Conservation (phyloP, 495 filamentous ascomycete genomes). For the Cercophora sp. region DNA sequence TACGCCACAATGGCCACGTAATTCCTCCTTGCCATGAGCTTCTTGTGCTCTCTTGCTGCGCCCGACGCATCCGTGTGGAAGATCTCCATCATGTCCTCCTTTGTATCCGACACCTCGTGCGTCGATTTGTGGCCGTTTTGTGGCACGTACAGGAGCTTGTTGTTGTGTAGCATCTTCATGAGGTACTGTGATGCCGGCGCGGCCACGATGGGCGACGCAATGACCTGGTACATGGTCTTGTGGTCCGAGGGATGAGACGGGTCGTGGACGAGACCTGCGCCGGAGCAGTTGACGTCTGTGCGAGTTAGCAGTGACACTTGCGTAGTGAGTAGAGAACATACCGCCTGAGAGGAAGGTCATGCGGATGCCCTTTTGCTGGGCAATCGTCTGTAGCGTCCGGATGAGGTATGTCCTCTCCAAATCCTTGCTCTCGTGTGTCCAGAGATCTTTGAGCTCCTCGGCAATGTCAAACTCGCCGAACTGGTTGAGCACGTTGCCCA, state of each 20-base stretch:
- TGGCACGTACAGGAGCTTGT: conserved; percentile 85
- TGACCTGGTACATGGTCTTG: conserved; percentile 99
- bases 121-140: conserved; percentile 81
- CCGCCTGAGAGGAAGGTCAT: conserved; percentile 94
- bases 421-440: conserved; percentile 98
- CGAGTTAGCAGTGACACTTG: conserved; percentile 6
- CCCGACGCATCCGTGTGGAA: conserved; percentile 89
- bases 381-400: conserved; percentile 88
- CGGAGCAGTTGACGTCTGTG: conserved; percentile 81
- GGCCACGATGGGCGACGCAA: conserved; percentile 86
- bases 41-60: conserved; percentile 70
- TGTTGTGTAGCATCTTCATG: conserved; percentile 86
- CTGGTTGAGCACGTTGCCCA: conserved; percentile 89
- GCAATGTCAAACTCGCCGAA: conserved; percentile 96
- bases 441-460: conserved; percentile 91
- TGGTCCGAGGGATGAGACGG: conserved; percentile 85
- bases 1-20: conserved; percentile 93
- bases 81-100: conserved; percentile 99
- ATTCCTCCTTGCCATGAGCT: conserved; percentile 87
- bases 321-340: conserved; percentile 28
- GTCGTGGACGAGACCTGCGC: conserved; percentile 92
- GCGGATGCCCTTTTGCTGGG: conserved; percentile 85
- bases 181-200: conserved; percentile 79
- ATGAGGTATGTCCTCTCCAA: conserved; percentile 95
- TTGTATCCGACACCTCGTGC: conserved; percentile 71